These are phyloP conservation scores for Penicillium bialowiezense DNA, from an alignment of 495 filamentous ascomycete species.

Conservation along the genomic window DNA sequence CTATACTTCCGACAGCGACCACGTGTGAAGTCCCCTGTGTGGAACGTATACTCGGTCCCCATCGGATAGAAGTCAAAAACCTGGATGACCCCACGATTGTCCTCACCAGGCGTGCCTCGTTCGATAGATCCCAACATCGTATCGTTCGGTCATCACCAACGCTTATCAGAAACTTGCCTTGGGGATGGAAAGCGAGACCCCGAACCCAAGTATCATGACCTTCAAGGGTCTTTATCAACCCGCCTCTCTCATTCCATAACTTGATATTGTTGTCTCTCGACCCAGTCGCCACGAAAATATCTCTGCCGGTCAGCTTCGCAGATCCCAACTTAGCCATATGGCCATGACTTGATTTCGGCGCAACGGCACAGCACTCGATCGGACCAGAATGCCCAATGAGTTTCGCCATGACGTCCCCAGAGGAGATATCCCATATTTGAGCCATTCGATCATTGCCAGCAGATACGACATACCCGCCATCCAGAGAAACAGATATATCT, in stretches of 20 bases:
- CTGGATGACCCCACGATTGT: constrained; percentile 73
- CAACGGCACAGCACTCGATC: constrained; percentile 83
- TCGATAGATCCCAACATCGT: constrained; percentile 88
- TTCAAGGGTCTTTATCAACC: constrained; percentile 77
- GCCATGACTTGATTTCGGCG: constrained; percentile 69
- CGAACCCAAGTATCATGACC: constrained; percentile 96
- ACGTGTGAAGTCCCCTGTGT: neutral
- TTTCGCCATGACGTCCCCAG: constrained; percentile 62
- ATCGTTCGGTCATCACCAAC: constrained; percentile 85
- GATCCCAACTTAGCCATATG: constrained; percentile 74
- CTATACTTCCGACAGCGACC: constrained; percentile 1
- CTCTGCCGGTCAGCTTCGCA: constrained; percentile 65
- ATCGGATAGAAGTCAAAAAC: constrained; percentile 81
- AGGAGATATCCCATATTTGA: constrained; percentile 74
- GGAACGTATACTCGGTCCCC: constrained; percentile 67
- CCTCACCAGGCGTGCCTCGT: constrained; percentile 83
- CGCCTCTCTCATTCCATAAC: constrained; percentile 81
- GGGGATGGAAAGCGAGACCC: constrained; percentile 81
- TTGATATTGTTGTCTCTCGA: constrained; percentile 85
- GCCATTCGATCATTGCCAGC: constrained; percentile 75
- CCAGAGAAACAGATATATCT: constrained; percentile 74
- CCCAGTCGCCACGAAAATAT: constrained; percentile 83
- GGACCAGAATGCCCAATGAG: constrained; percentile 83
- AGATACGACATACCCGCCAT: constrained; percentile 80
- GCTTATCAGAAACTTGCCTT: constrained; percentile 82